Evolutionary conservation across 495 filamentous ascomycete genomes (phyloP), one percentile per base, ranked within the genome.

Genomic region (Podospora australis): DNA sequence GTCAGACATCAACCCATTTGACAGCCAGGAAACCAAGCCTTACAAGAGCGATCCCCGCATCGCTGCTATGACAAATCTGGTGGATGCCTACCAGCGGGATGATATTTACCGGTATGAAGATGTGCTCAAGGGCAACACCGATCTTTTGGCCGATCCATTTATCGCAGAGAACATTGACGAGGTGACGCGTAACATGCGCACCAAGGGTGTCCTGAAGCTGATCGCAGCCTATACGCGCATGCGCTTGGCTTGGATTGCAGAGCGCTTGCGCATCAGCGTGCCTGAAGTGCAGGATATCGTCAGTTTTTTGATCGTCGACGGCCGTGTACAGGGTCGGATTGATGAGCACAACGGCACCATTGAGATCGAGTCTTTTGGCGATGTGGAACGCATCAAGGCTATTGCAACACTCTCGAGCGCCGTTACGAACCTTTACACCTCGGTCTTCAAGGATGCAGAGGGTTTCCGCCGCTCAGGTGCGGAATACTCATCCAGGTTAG

Each of bases 161-260:
- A 98, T 98, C 54, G 90, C 92, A 20, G 92, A 96, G 71, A 96
- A 98, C 63, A 98, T 98, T 52, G 92, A 96, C 68, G 92, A 97
- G 66, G 92, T 98, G 47, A 98, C 92, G 39, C 88, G 92, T 11
- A 96, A 95, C 68, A 92, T 98, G 82, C 88, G 92, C 26, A 97
- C 90, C 49, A 96, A 94, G 69, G 92, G 88, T 1, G 82, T 98
- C 2, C 70, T 95, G 24, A 96, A 95, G 69, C 67, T 98, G 30
- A 92, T 97, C 45, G 88, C 90, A 4, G 91, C 92, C 0, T 98
- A 97, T 70, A 94, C 88, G 2, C 84, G 89, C 22, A 96, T 98
- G 77, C 83, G 80, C 21, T 71, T 97, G 24, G 69, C 72, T 32
- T 95, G 95, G 70, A 85, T 97, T 53, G 88, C 88, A 21, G 82